phyloP scores from a whole-genome alignment of 2,329 filamentous ascomycete species.

The Clathrospora elynae region DNA sequence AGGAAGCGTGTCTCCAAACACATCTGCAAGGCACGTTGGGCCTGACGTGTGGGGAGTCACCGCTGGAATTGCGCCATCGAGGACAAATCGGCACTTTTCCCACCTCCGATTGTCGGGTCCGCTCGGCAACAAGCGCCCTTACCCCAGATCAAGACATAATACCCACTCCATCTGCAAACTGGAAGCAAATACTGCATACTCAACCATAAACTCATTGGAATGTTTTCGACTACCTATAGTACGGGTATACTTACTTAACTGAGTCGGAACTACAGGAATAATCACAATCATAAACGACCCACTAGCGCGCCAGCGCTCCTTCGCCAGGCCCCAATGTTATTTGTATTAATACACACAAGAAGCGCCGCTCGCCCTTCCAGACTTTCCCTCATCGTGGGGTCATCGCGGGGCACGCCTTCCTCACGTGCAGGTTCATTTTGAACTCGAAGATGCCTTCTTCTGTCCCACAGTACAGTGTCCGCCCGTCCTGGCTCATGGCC shows the following conservation, averaged over 20 bases:
- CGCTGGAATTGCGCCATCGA: conserved; percentile 44
- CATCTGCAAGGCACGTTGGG: conserved; percentile 34
- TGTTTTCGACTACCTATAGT: conserved; percentile 7
- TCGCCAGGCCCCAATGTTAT: conserved; percentile 11
- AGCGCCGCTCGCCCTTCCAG: too few relatives aligned
- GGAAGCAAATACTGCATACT: not conserved
- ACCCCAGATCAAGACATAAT: conserved; percentile 25
- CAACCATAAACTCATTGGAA: not conserved
- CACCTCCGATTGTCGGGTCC: conserved; percentile 26
- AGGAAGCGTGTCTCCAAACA: conserved; percentile 15
- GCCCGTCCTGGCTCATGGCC: conserved; percentile 56
- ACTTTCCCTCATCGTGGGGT: conserved; percentile 43
- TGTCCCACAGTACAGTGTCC: conserved; percentile 54
- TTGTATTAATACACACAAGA: not conserved
- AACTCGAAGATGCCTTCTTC: conserved; percentile 80
- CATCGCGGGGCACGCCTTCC: conserved; percentile 58
- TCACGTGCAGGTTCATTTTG: conserved; percentile 65
- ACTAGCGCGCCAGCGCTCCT: conserved; percentile 7
- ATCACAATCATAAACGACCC: conserved; percentile 6
- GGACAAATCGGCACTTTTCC: conserved; percentile 31
- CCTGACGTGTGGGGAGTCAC: conserved; percentile 40
- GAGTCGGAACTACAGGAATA: conserved; percentile 2
- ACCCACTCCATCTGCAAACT: conserved; percentile 6
- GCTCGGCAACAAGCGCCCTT: conserved; percentile 14
- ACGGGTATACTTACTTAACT: conserved; percentile 13